Percentiles rank a stretch among this genome's conserved stretches.
These are phyloP conservation scores for Termitomyces sp. DNA, from an alignment of 768 basidiomycete genomes.

Conservation along the genomic window DNA sequence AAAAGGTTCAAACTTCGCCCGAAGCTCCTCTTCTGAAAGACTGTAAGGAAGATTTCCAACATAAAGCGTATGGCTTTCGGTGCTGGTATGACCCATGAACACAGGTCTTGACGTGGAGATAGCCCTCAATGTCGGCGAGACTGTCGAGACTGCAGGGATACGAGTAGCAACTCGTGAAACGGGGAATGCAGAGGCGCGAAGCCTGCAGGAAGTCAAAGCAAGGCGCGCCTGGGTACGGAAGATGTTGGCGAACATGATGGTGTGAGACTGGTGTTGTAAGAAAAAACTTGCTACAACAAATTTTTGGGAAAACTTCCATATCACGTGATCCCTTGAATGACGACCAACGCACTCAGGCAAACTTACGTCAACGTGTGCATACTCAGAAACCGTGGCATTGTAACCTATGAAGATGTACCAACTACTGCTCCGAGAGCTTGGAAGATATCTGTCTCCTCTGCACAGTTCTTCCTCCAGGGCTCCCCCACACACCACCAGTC, in stretches of 20 bases:
- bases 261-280: slow-evolving; percentile 11
- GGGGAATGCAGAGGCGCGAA: slow-evolving; percentile 8
- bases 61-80: slow-evolving; percentile 32
- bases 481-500: slow-evolving; percentile 37
- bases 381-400: too few species aligned
- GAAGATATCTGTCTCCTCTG: slow-evolving; percentile 7
- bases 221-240: slow-evolving; percentile 33
- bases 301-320: slow-evolving; percentile 4
- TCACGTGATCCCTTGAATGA: not conserved
- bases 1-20: slow-evolving; percentile 38
- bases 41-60: slow-evolving; percentile 54
- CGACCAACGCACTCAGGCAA: too few species aligned
- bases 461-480: slow-evolving; percentile 30
- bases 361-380: too few species aligned
- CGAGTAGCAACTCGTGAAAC: slow-evolving; percentile 1
- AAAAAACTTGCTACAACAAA: not conserved
- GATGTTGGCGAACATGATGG: slow-evolving; percentile 36
- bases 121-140: slow-evolving; percentile 8
- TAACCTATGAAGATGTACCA: too few species aligned
- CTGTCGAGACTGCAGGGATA: not conserved
- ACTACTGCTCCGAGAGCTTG: not conserved
- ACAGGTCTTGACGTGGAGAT: slow-evolving; percentile 18
- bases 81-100: not conserved
- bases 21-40: slow-evolving; percentile 35
- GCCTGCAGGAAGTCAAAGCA: slow-evolving; percentile 24